Base-by-base conservation (phyloP, 2,329 filamentous ascomycete species). In the Paracamarosporium sp. region DNA sequence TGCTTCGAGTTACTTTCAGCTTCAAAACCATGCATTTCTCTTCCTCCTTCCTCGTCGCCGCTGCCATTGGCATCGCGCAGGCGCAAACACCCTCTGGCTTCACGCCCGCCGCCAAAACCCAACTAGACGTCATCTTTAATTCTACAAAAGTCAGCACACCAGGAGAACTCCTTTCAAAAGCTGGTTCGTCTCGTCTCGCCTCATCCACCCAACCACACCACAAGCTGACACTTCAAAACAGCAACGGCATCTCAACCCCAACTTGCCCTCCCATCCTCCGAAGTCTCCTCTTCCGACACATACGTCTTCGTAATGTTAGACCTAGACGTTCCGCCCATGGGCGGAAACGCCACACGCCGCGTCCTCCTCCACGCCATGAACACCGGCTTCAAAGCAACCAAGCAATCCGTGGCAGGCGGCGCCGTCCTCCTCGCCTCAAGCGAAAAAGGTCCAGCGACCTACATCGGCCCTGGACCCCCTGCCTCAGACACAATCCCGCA, bases 281-380 rank as follows among this genome's bases (percentile, higher is more conserved):
- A 57, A 24, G 44, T 59, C 27, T 63, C 63, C 44, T 22, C 55
- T 13, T 56, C 22, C 25, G 64, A 67, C 2, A 72, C 69, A 2
- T 76, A 65, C 62, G 65, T 76, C 59, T 75, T 74, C 59, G 64
- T 75, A 22, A 76, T 76, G 73, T 47, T 76, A 17, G 73, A 76
- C 50, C 67, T 76, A 9, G 73, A 76, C 47, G 71, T 75, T 1
- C 72, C 73, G 7, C 64, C 70, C 13, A 58, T 48, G 36, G 52
- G 61, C 44, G 64, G 64, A 25, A 67, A 58, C 60, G 56, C 63
- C 6, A 62, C 60, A 5, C 71, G 73, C 52, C 72, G 71, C 28
- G 63, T 67, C 12, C 61, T 76, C 24, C 64, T 76, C 4, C 72
- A 76, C 60, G 68, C 69, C 46, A 63, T 76, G 65, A 69, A 65